Base-by-base conservation (phyloP, 768 basidiomycete species). In the Amanita phalloides region DNA sequence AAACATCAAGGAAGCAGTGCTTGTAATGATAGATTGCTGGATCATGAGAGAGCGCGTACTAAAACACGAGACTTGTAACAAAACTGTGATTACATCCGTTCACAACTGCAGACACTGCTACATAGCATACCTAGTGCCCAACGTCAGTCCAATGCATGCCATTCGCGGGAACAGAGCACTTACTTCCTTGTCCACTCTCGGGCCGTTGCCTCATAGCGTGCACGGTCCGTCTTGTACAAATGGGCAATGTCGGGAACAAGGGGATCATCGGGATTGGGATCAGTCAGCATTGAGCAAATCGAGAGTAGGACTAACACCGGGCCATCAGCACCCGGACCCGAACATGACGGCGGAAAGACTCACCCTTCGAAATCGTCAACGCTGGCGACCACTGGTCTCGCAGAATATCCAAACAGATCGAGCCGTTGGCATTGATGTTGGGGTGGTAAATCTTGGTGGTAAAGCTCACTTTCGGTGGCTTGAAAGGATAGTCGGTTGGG, bases 151-250 rank as follows among this genome's bases (percentile, higher is more conserved):
- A 17, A 14, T 17, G n/a, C 21, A 21, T 14, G 10, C 6, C 23
- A 23, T 26, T 21, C 30, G 5, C 11, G 25, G 21, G 38, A 32
- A 36, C 11, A 35, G 11, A 14, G 6, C 17, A 73, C 89, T 60
- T 64, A 98, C 94, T 98, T 98, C 82, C 95, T 86, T 68, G 95
- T 95, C 95, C 95, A 99, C 77, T 99, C 96, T 72, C 93, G 78
- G 25, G 96, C 96, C 32, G 92, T 98, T 55, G 93, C 89, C 71
- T 98, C 96, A 66, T 99, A 99, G 62, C 94, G 84, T 57, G 89
- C 73, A 60, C 95, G 83, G 72, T 99, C 96, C 35, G 94, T 97
- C 91, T 98, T 99, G 84, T 99, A 99, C 59, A 97, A 70, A 69
- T 95, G 91, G 51, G 96, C 96, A 58, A 98, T 97, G 64, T 99